phyloP scores from a whole-genome alignment of 2,329 filamentous ascomycete genomes.

The Lojkania enalia region DNA sequence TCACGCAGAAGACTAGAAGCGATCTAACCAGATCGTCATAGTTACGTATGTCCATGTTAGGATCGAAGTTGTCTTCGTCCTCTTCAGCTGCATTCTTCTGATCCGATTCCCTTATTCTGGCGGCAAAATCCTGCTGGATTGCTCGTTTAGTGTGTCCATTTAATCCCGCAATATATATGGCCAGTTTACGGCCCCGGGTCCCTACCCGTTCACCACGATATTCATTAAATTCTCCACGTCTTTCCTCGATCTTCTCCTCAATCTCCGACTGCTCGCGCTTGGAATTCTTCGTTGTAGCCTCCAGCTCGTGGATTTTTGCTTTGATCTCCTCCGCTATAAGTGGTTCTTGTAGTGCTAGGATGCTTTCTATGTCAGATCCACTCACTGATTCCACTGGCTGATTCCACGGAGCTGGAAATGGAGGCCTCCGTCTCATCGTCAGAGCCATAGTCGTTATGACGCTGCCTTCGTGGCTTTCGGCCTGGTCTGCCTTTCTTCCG shows the following conservation, averaged over 20 bases:
- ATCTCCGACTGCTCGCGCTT: slow-evolving; percentile 34
- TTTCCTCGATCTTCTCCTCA: slow-evolving; percentile 35
- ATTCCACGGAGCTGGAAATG: slow-evolving; percentile 27
- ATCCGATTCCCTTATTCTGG: slow-evolving; percentile 63
- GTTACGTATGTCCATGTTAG: slow-evolving; percentile 58
- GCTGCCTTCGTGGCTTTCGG: slow-evolving; percentile 24
- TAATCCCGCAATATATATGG: slow-evolving; percentile 57
- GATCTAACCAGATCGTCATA: slow-evolving; percentile 60
- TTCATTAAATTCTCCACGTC: slow-evolving; percentile 33
- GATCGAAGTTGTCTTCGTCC: slow-evolving; percentile 59
- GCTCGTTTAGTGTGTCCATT: slow-evolving; percentile 60
- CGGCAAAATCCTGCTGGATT: slow-evolving; percentile 63
- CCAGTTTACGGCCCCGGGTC: slow-evolving; percentile 40
- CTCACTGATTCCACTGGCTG: slow-evolving; percentile 21
- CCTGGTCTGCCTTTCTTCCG: slow-evolving; percentile 42
- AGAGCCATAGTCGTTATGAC: slow-evolving; percentile 14
- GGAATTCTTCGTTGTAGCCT: slow-evolving; percentile 48
- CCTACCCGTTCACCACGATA: slow-evolving; percentile 32
- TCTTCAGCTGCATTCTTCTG: slow-evolving; percentile 58
- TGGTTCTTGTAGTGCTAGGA: slow-evolving; percentile 33
- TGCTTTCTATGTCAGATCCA: slow-evolving; percentile 26
- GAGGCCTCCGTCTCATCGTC: slow-evolving; percentile 22
- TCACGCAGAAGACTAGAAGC: slow-evolving; percentile 68
- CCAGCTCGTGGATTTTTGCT: slow-evolving; percentile 50
- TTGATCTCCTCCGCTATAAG: slow-evolving; percentile 48